Evolutionary conservation across 2,329 filamentous ascomycete genomes (phyloP).

Genomic region (Aspergillus cejpii): DNA sequence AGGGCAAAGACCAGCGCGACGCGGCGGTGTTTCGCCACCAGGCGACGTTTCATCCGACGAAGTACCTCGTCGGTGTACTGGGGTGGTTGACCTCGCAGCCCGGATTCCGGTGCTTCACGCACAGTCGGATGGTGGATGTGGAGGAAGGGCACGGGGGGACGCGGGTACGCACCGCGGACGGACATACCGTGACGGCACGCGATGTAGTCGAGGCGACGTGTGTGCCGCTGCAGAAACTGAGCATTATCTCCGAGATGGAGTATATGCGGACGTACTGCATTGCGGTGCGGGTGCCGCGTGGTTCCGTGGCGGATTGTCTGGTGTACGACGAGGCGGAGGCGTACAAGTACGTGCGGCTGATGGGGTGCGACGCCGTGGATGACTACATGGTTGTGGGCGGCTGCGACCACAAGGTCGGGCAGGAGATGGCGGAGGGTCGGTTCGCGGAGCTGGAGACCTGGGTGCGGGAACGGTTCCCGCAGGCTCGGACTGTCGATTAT

Average conservation of each 20-base stretch:
- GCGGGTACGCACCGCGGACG: conserved; percentile 43
- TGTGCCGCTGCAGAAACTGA: conserved; percentile 52
- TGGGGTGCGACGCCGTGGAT: conserved; percentile 47
- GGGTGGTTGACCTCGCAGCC: conserved; percentile 47
- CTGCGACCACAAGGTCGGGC: conserved; percentile 54
- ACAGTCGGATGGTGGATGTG: conserved; percentile 45
- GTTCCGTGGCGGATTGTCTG: conserved; percentile 48
- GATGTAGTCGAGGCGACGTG: conserved; percentile 51
- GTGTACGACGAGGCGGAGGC: conserved; percentile 50
- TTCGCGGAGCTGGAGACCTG: conserved; percentile 50
- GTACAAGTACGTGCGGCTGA: conserved; percentile 53
- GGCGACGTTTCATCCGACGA: conserved; percentile 53
- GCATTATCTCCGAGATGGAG: conserved; percentile 48
- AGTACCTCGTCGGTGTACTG: conserved; percentile 49
- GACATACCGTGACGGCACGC: conserved; percentile 44
- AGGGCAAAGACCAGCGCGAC: conserved; percentile 48
- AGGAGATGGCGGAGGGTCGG: conserved; percentile 42
- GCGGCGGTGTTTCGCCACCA: conserved; percentile 45
- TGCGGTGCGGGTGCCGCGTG: conserved; percentile 49
- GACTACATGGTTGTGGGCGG: conserved; percentile 54
- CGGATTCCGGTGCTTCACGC: conserved; percentile 50
- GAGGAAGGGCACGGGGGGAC: conserved; percentile 48
- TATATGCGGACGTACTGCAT: conserved; percentile 53
- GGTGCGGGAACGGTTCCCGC: conserved; percentile 49
- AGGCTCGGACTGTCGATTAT: conserved; percentile 48